Percentiles rank a stretch among this genome's conserved stretches.
phyloP scores from a whole-genome alignment of 1,284 basidiomycete genomes.

The Cutaneotrichosporon daszewskae region DNA sequence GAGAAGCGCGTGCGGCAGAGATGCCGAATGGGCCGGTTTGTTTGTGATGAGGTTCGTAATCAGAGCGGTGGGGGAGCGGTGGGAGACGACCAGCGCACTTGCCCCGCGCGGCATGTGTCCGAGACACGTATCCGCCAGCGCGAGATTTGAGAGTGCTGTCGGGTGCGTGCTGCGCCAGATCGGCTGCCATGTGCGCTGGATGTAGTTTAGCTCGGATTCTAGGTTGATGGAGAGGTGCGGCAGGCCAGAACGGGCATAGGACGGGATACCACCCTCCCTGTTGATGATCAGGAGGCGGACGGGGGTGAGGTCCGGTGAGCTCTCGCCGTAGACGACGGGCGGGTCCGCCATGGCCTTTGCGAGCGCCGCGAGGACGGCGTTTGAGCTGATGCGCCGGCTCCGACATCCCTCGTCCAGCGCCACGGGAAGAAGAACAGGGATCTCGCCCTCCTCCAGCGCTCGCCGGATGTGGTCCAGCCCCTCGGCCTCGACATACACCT shows the following conservation, averaged over 20 bases:
- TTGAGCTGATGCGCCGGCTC: constrained; percentile 77
- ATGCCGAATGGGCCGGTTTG: constrained; percentile 92
- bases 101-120: constrained; percentile 88
- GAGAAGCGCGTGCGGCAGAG: constrained; percentile 85
- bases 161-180: constrained; percentile 76
- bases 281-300: constrained; percentile 97
- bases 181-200: constrained; percentile 74
- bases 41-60: constrained; percentile 98
- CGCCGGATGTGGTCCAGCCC: constrained; percentile 78
- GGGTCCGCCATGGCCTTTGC: constrained; percentile 69
- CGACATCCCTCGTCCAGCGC: constrained; percentile 86
- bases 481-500: constrained; percentile 53
- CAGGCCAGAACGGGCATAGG: constrained; percentile 87
- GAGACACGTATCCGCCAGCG: constrained; percentile 82
- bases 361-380: constrained; percentile 84
- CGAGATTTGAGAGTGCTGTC: constrained; percentile 77
- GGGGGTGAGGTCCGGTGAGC: constrained; percentile 64
- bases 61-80: constrained; percentile 88
- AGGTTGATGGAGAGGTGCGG: constrained; percentile 97
- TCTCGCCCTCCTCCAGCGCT: constrained; percentile 84
- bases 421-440: constrained; percentile 91
- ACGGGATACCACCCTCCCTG: constrained; percentile 92
- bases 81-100: constrained; percentile 92
- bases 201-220: constrained; percentile 78
- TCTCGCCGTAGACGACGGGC: background rate